Evolutionary conservation across 441 rosid genomes (phyloP).

Genomic region (Syzygium syzygioides): DNA sequence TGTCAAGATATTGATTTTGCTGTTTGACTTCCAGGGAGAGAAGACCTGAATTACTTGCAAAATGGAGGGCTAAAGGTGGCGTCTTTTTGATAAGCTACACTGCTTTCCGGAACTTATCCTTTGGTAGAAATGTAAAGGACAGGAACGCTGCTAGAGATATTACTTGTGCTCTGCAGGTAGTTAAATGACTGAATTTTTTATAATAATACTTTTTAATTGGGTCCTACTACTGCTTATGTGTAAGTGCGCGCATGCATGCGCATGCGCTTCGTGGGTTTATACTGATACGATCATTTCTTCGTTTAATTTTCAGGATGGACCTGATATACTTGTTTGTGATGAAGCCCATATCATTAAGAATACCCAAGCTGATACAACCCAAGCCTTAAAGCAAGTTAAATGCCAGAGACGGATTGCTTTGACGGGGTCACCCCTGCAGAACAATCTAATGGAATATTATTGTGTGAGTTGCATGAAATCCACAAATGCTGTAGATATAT

Average conservation of each 20-base stretch:
- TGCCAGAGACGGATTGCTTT: slow-evolving; percentile 99
- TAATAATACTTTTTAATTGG: neutral
- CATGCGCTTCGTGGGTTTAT: neutral
- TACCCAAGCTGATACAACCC: slow-evolving; percentile 96
- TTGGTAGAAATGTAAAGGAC: slow-evolving; percentile 90
- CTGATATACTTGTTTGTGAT: slow-evolving; percentile 99
- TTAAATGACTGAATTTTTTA: neutral
- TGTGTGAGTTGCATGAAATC: slow-evolving; percentile 61
- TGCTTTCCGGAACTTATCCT: slow-evolving; percentile 86
- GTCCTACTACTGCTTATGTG: neutral
- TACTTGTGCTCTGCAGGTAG: slow-evolving; percentile 81
- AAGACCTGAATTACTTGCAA: slow-evolving; percentile 71
- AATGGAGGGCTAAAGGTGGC: slow-evolving; percentile 98
- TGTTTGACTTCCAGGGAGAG: slow-evolving; percentile 31
- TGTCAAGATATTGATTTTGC: neutral
- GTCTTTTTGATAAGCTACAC: slow-evolving; percentile 86
- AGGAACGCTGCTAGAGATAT: slow-evolving; percentile 63
- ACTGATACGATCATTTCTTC: neutral
- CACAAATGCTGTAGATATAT: neutral
- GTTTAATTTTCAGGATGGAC: slow-evolving; percentile 74
- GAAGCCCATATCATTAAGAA: slow-evolving; percentile 99
- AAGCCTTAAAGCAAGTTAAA: slow-evolving; percentile 89
- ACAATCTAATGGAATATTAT: slow-evolving; percentile 99
- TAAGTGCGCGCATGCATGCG: neutral
- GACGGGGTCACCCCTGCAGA: slow-evolving; percentile 99